Percentiles rank a stretch among this genome's conserved stretches.
These are phyloP conservation scores for Verbena officinalis DNA, from an alignment of 257 asterid genomes.

Conservation along the genomic window DNA sequence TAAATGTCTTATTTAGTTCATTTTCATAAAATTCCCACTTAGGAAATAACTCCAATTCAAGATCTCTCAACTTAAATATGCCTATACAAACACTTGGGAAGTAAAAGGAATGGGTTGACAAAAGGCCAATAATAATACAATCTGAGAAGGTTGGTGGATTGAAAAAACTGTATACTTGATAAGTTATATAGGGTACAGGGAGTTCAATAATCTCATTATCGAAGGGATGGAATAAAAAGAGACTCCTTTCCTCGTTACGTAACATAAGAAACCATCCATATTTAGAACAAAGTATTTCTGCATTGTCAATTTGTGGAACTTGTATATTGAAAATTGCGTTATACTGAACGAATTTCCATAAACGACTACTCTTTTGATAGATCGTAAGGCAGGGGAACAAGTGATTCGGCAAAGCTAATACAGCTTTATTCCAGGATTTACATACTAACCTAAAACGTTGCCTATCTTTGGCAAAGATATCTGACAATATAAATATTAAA, in stretches of 20 bases:
- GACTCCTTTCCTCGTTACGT: too few relatives aligned
- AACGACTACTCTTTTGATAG: background rate
- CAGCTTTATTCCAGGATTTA: background rate
- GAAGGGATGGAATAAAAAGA: background rate
- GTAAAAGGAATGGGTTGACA: background rate
- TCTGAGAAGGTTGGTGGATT: constrained; percentile 1
- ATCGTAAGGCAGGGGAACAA: background rate
- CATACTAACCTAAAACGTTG: constrained; percentile 1
- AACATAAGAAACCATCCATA: constrained; percentile 14
- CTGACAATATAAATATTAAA: background rate
- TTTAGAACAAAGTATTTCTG: constrained; percentile 2
- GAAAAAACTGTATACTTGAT: background rate
- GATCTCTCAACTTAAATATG: background rate
- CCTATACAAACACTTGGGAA: background rate
- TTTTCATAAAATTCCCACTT: background rate
- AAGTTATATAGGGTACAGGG: background rate
- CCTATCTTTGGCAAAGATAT: background rate
- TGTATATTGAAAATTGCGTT: too few relatives aligned
- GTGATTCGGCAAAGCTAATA: background rate
- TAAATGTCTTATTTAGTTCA: background rate
- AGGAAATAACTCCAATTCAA: too few relatives aligned
- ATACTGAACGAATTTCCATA: constrained; percentile 1
- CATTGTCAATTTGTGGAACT: background rate
- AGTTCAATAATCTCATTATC: background rate
- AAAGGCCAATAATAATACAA: background rate